These are phyloP conservation scores for Sporothrix curviconia DNA, from an alignment of 2,329 filamentous ascomycete genomes.

Conservation along the genomic window DNA sequence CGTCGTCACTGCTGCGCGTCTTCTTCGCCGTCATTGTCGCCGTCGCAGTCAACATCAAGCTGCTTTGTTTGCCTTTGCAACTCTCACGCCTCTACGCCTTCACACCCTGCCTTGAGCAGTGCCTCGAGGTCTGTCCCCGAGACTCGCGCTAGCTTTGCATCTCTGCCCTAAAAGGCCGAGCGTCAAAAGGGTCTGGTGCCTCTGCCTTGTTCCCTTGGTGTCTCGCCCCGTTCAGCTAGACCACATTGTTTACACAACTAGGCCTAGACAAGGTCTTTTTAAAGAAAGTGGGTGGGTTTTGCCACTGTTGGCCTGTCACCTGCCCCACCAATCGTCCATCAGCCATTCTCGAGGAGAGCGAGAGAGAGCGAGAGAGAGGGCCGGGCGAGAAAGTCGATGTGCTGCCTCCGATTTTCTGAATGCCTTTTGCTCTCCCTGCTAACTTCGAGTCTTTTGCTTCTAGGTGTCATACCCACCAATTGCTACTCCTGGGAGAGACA, in stretches of 20 bases:
- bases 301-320: constrained; percentile 21
- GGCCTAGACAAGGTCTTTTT: constrained; percentile 19
- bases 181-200: constrained; percentile 12
- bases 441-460: constrained; percentile 16
- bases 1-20: too few species aligned
- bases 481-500: constrained; percentile 15
- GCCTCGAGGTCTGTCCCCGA: neutral
- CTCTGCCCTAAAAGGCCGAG: constrained; percentile 12
- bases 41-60: neutral
- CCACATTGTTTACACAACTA: constrained; percentile 12
- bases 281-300: constrained; percentile 20
- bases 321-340: constrained; percentile 19
- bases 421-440: constrained; percentile 14
- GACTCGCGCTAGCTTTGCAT: neutral
- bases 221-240: constrained; percentile 11
- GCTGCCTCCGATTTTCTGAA: constrained; percentile 12
- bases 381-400: constrained; percentile 11
- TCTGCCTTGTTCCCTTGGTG: constrained; percentile 7
- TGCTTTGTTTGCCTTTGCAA: neutral
- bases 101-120: too few species aligned
- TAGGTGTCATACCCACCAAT: constrained; percentile 17
- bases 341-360: constrained; percentile 13
- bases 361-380: neutral
- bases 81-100: neutral
- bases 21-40: neutral